Percentiles rank a stretch among this genome's conserved stretches.
These are phyloP conservation scores for Candida nonsorbophila DNA, from an alignment of 805 yeast genomes.

Conservation along the genomic window DNA sequence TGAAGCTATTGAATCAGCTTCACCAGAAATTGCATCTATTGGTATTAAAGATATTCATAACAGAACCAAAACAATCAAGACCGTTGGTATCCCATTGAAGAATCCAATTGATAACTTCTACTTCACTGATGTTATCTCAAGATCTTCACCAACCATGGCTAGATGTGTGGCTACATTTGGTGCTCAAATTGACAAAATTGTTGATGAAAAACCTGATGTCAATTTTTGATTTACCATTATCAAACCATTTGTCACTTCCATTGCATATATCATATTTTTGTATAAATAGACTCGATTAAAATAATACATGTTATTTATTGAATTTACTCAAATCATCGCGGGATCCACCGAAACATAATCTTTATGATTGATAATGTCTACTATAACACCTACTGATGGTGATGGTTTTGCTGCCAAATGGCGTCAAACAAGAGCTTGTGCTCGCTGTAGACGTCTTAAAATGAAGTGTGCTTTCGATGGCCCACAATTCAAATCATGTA, in stretches of 20 bases:
- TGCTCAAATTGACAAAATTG: slow-evolving; percentile 54
- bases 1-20: slow-evolving; percentile 67
- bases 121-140: slow-evolving; percentile 81
- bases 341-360: no score
- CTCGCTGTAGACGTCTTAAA: slow-evolving; percentile 49
- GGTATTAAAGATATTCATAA: slow-evolving; percentile 46
- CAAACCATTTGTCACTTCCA: not conserved
- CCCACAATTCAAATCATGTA: slow-evolving; percentile 39
- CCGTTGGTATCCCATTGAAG: slow-evolving; percentile 44
- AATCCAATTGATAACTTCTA: slow-evolving; percentile 79
- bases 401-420: slow-evolving; percentile 41
- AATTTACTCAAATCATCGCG: no score
- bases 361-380: no score
- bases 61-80: slow-evolving; percentile 35
- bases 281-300: no score
- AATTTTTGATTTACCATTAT: slow-evolving; percentile 18
- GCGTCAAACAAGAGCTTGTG: slow-evolving; percentile 48
- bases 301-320: no score
- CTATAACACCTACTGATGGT: no score
- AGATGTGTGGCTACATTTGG: slow-evolving; percentile 73
- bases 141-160: slow-evolving; percentile 89
- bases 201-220: slow-evolving; percentile 43
- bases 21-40: slow-evolving; percentile 48
- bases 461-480: slow-evolving; percentile 49
- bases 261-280: no score